A percentile compares a stretch with the other conserved stretches of the same genome.
Conservation (phyloP, 129 eudicot genomes). For the Centaurea solstitialis region DNA sequence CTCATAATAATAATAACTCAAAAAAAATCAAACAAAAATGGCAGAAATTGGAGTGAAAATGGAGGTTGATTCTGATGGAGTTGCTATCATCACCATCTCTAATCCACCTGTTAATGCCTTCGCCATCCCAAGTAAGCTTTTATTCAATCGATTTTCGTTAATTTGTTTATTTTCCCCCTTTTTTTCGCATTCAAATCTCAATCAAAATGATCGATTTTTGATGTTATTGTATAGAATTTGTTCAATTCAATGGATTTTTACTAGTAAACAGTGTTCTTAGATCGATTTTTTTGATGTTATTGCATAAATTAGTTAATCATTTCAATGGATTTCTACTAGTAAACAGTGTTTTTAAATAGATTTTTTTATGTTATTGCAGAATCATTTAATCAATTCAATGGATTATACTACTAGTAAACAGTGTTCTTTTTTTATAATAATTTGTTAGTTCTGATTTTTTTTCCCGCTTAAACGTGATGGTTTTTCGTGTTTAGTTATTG, state of each 20-base stretch:
- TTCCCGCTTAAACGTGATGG: neutral
- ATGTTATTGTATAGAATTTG: neutral
- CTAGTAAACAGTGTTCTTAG: neutral
- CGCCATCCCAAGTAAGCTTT: constrained; percentile 59
- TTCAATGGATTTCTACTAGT: neutral
- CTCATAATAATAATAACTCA: neutral
- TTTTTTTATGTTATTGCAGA: neutral
- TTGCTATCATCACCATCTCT: constrained; percentile 70
- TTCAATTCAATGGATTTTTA: neutral
- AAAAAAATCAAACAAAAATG: constrained; percentile 33
- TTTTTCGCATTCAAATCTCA: neutral
- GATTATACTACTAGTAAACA: neutral
- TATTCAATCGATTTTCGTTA: neutral
- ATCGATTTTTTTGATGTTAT: neutral
- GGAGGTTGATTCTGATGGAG: constrained; percentile 85
- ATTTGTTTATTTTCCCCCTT: neutral
- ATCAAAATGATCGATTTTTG: neutral
- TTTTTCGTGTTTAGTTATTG: constrained; percentile 52
- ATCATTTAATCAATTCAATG: neutral
- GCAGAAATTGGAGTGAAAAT: constrained; percentile 47
- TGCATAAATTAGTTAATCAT: neutral
- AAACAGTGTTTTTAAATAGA: neutral
- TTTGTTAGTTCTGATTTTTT: neutral
- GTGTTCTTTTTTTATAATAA: neutral
- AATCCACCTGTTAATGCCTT: constrained; percentile 92